Percentiles rank a stretch among this genome's conserved stretches.
These are phyloP conservation scores for Phyllosticta ampelicida DNA, from an alignment of 2,329 filamentous ascomycete genomes.

Conservation along the genomic window DNA sequence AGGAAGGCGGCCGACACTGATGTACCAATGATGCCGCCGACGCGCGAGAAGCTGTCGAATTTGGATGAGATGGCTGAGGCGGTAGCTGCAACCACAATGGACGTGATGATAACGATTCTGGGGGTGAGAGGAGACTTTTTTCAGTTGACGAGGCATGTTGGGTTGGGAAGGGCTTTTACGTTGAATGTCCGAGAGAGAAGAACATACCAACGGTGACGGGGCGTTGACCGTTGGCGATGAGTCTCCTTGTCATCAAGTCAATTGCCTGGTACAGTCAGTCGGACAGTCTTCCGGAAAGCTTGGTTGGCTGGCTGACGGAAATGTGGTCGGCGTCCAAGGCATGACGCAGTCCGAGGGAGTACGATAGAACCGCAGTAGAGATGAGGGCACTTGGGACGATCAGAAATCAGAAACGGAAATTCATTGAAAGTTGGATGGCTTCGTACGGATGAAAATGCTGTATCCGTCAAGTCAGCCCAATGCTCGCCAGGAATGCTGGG, in stretches of 20 bases:
- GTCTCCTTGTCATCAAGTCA: conserved; percentile 83
- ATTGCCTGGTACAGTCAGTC: conserved; percentile 51
- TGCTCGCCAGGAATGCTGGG: not conserved
- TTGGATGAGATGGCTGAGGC: conserved; percentile 69
- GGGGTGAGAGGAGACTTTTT: too few relatives aligned
- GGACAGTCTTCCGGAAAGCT: not conserved
- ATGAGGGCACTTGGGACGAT: conserved; percentile 46
- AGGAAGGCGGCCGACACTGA: conserved; percentile 76
- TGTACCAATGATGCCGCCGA: conserved; percentile 85
- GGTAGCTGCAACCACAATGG: conserved; percentile 83
- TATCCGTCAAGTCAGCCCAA: not conserved
- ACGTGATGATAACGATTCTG: conserved; percentile 76
- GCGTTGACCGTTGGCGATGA: conserved; percentile 73
- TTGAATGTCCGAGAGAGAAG: conserved; percentile 88
- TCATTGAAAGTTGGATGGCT: not conserved
- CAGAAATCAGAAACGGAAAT: not conserved
- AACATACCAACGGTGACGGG: conserved; percentile 91
- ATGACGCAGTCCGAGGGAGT: conserved; percentile 81
- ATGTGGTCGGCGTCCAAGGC: conserved; percentile 97
- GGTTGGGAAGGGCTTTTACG: conserved; percentile 32
- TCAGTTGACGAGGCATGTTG: not conserved
- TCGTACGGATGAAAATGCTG: conserved; percentile 24
- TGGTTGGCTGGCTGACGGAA: conserved; percentile 32
- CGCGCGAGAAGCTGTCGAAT: conserved; percentile 67
- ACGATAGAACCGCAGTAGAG: conserved; percentile 72